phyloP scores from a whole-genome alignment of 2,329 filamentous ascomycete genomes.

The Alternaria alternata region DNA sequence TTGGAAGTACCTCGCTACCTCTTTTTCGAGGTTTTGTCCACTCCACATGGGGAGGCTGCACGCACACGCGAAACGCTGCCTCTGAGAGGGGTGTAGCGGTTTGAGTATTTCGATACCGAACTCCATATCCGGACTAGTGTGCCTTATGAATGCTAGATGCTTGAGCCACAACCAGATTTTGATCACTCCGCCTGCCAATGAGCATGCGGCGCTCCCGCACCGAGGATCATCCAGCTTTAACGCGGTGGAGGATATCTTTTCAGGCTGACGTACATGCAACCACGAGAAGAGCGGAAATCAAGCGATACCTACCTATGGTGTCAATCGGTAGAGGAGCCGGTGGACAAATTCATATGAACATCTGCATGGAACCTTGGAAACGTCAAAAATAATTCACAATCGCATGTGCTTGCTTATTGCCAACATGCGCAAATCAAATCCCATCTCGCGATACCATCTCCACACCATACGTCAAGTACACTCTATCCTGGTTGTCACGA shows the following conservation, averaged over 20 bases:
- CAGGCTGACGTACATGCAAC: not conserved
- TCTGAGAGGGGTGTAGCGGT: not conserved
- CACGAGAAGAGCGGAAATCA: not conserved
- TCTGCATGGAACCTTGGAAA: conserved; percentile 3
- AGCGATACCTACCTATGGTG: not conserved
- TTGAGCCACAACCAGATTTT: conserved; percentile 3
- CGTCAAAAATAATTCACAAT: not conserved
- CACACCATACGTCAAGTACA: conserved; percentile 1
- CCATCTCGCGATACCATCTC: not conserved
- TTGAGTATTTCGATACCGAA: not conserved
- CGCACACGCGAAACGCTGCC: not conserved
- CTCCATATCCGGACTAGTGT: not conserved
- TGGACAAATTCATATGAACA: not conserved
- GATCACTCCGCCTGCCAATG: conserved; percentile 1
- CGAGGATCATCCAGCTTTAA: not conserved
- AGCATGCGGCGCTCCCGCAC: not conserved
- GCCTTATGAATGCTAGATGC: not conserved
- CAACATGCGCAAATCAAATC: conserved; percentile 8
- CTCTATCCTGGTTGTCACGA: conserved; percentile 3
- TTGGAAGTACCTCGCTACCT: not conserved
- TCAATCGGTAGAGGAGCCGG: not conserved
- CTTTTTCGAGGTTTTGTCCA: not conserved
- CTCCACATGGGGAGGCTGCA: not conserved
- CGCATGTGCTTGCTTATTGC: conserved; percentile 1
- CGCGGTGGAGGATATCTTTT: not conserved